phyloP scores from a whole-genome alignment of 805 yeast species.

The Monosporozyma yasuniensis region DNA sequence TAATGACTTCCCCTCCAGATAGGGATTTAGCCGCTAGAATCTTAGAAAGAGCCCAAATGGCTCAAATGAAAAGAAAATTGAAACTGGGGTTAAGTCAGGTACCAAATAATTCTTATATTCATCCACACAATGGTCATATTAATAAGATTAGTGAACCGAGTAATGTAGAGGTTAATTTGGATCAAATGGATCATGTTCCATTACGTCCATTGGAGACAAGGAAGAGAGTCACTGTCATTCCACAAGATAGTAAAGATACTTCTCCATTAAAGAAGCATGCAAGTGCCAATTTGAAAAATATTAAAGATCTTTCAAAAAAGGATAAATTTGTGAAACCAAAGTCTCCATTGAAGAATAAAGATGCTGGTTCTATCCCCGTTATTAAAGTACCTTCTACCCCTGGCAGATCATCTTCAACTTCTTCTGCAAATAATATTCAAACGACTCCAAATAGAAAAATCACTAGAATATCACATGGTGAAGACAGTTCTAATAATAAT shows the following conservation, averaged over 20 bases:
- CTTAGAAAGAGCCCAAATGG: constrained; percentile 29
- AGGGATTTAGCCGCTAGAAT: constrained; percentile 27
- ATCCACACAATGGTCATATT: background rate
- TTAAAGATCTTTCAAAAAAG: background rate
- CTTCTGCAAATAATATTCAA: background rate
- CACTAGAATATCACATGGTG: constrained; percentile 5
- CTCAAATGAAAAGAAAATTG: constrained; percentile 30
- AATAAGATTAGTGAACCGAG: background rate
- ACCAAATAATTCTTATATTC: constrained; percentile 8
- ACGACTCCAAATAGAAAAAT: constrained; percentile 4
- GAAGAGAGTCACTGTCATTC: background rate
- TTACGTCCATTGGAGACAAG: background rate
- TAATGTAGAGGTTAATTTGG: background rate
- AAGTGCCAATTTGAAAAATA: background rate
- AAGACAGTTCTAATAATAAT: background rate
- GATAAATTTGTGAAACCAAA: background rate
- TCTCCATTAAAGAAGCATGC: constrained; percentile 9
- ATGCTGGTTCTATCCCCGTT: too few species aligned
- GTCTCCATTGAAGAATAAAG: background rate
- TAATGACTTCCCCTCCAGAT: constrained; percentile 16
- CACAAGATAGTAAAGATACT: background rate
- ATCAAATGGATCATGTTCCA: background rate
- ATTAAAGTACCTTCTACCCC: constrained; percentile 11
- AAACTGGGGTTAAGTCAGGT: constrained; percentile 27
- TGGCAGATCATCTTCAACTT: background rate